Evolutionary conservation across 805 yeast genomes (phyloP).

Genomic region (Cyberlindnera subsufficiens): DNA sequence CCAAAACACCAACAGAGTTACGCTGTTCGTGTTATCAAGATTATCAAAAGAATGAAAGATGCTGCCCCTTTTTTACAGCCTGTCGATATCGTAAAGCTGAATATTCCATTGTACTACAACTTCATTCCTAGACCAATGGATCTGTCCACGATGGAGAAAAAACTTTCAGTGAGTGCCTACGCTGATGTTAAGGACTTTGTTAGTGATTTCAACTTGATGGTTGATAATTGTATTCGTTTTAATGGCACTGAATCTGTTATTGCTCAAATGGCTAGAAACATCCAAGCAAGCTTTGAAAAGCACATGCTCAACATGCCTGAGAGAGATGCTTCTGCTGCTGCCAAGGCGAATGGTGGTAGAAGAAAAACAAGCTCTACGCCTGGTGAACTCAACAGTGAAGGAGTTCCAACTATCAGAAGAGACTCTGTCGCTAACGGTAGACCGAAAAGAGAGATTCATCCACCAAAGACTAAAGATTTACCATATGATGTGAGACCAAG

Average conservation of each 20-base stretch:
- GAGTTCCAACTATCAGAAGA: conserved; percentile 62
- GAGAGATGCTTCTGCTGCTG: conserved; percentile 32
- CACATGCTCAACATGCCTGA: conserved; percentile 91
- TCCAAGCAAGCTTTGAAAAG: conserved; percentile 89
- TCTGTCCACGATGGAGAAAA: conserved; percentile 81
- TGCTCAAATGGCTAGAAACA: conserved; percentile 85
- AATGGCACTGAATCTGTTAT: conserved; percentile 83
- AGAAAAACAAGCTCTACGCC: conserved; percentile 23
- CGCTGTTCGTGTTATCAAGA: conserved; percentile 72
- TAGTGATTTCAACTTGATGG: conserved; percentile 81
- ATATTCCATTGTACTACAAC: conserved; percentile 87
- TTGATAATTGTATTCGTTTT: conserved; percentile 72
- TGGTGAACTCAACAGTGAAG: conserved; percentile 32
- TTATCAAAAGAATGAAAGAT: conserved; percentile 85
- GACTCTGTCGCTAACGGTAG: conserved; percentile 70
- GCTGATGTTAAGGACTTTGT: conserved; percentile 60
- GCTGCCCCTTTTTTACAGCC: conserved; percentile 87
- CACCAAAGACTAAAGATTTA: conserved; percentile 91
- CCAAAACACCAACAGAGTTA: conserved; percentile 83
- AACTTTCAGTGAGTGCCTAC: conserved; percentile 65
- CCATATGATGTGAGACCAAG: conserved; percentile 89
- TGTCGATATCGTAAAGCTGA: conserved; percentile 82
- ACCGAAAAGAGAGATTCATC: conserved; percentile 94
- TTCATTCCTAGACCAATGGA: conserved; percentile 89
- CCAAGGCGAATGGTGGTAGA: conserved; percentile 13